Conservation (phyloP, 352 stramenopile species). For the Thalassiosira ordinaria region DNA sequence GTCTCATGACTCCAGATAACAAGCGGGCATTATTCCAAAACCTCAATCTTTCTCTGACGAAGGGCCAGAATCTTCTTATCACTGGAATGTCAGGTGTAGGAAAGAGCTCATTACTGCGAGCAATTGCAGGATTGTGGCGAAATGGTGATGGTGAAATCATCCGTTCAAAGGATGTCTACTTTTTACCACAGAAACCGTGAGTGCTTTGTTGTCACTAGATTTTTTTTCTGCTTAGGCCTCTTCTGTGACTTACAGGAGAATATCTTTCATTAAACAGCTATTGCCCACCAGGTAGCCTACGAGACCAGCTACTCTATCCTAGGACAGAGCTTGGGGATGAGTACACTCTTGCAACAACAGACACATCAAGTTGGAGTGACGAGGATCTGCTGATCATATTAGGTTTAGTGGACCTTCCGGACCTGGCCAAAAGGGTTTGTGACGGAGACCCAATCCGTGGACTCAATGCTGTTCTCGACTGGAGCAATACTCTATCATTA, state of each 20-base stretch:
- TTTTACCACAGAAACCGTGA: constrained; percentile 87
- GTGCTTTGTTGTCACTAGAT: no score
- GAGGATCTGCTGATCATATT: constrained; percentile 82
- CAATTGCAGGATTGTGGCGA: constrained; percentile 88
- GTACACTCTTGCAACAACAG: background rate
- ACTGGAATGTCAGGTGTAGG: constrained; percentile 78
- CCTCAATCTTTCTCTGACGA: constrained; percentile 74
- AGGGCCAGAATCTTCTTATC: constrained; percentile 86
- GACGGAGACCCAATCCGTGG: constrained; percentile 72
- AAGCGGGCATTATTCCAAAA: constrained; percentile 74
- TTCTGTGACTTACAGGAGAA: no score
- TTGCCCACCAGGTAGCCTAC: constrained; percentile 83
- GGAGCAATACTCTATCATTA: constrained; percentile 86
- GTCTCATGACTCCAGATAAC: constrained; percentile 77
- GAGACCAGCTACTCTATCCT: constrained; percentile 86
- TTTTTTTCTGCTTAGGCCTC: no score
- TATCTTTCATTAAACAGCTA: constrained; percentile 61
- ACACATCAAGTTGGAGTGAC: constrained; percentile 64
- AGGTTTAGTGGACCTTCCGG: constrained; percentile 73
- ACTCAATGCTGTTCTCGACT: constrained; percentile 83
- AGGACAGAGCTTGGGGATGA: constrained; percentile 59
- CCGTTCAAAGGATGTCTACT: constrained; percentile 81
- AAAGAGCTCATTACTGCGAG: constrained; percentile 85
- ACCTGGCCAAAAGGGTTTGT: constrained; percentile 77
- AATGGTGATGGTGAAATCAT: constrained; percentile 77